Percentiles rank a stretch among this genome's conserved stretches.
Conservation (phyloP, 495 filamentous ascomycete species). For the Chlorociboria aeruginascens region DNA sequence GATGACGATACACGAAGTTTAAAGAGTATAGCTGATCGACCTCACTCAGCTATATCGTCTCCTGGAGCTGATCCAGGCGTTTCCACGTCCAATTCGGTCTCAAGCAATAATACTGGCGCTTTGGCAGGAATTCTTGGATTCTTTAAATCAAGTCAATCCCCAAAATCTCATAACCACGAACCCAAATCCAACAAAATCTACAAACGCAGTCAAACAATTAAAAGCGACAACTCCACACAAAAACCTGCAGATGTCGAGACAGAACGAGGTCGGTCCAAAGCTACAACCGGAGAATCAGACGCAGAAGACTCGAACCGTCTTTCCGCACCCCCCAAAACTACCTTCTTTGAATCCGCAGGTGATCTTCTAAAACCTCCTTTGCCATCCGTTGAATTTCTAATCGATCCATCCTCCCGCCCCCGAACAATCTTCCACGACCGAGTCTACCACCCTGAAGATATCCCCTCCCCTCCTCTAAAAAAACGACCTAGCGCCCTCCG, state of each 20-base stretch:
- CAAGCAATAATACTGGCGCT: conserved; percentile 6
- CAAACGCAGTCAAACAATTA: conserved; percentile 60
- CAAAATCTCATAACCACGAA: conserved; percentile 8
- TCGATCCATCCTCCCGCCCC: conserved; percentile 70
- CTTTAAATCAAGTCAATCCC: conserved; percentile 11
- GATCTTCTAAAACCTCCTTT: conserved; percentile 86
- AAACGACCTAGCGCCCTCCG: conserved; percentile 24
- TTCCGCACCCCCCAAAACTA: conserved; percentile 76
- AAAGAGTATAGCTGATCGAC: conserved; percentile 4
- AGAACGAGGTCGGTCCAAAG: conserved; percentile 4
- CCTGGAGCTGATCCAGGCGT: not conserved
- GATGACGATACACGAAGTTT: conserved; percentile 19
- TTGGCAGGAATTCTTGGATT: conserved; percentile 16
- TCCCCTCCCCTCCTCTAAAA: conserved; percentile 65
- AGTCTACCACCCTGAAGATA: conserved; percentile 85
- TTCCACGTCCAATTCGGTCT: not conserved
- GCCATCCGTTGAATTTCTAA: conserved; percentile 65
- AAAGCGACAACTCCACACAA: conserved; percentile 2
- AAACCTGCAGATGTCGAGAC: not conserved
- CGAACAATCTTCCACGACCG: conserved; percentile 96
- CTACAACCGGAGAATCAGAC: conserved; percentile 17
- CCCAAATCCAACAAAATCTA: conserved; percentile 58
- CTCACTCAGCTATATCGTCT: not conserved
- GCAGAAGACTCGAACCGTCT: conserved; percentile 29
- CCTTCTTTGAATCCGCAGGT: conserved; percentile 86